These are phyloP conservation scores for Solanum peruvianum DNA, from an alignment of 257 asterid genomes.

Conservation along the genomic window DNA sequence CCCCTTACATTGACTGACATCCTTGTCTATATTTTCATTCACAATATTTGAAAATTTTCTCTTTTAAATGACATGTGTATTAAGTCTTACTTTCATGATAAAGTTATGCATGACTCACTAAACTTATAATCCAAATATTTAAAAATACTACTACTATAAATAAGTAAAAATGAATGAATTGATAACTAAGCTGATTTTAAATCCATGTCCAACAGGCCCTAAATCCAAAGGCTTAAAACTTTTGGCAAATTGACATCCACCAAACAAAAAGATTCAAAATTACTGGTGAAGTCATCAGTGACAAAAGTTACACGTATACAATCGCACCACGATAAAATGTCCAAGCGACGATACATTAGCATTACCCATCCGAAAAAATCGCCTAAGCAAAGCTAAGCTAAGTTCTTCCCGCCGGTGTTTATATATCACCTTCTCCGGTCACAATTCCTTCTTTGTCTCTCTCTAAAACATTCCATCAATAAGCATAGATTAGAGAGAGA, in stretches of 20 bases:
- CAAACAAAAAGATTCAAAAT: neutral
- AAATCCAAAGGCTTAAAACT: neutral
- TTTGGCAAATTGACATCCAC: neutral
- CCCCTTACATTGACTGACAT: neutral
- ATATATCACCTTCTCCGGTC: neutral
- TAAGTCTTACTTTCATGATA: neutral
- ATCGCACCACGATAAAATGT: neutral
- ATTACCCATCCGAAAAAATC: neutral
- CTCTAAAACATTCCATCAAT: neutral
- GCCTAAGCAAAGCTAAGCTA: neutral
- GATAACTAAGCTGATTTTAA: neutral
- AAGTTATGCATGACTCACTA: neutral
- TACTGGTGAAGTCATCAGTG: neutral
- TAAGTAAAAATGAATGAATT: neutral
- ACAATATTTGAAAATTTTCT: neutral
- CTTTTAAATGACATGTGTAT: neutral
- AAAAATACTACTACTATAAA: too few species aligned
- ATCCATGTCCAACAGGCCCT: neutral
- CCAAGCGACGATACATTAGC: neutral
- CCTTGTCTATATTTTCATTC: fast-evolving
- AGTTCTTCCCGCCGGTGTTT: neutral
- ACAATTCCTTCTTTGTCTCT: neutral
- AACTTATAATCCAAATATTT: fast-evolving
- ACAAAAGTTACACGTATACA: neutral
- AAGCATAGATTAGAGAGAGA: neutral